Percentiles rank a stretch among this genome's conserved stretches.
Conservation (phyloP, 345 rosid species). For the Aethionema arabicum region DNA sequence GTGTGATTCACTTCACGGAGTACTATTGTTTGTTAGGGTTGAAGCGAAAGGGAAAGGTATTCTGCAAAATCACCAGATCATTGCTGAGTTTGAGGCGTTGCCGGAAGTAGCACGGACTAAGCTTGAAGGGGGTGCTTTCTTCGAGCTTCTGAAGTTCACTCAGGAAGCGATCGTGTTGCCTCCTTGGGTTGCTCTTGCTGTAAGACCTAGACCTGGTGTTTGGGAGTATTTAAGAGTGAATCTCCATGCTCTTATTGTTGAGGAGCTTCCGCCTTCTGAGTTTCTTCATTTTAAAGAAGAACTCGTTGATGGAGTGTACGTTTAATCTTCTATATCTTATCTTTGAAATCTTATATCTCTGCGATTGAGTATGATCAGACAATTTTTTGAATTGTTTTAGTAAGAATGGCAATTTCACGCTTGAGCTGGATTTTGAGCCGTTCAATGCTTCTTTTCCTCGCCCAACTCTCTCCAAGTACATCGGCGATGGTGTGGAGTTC, state of each 20-base stretch:
- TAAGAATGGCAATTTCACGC: conserved; percentile 71
- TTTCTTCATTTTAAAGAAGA: conserved; percentile 94
- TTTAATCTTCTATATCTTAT: not conserved
- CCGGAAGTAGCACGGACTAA: conserved; percentile 54
- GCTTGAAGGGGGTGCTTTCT: conserved; percentile 62
- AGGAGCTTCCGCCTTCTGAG: conserved; percentile 75
- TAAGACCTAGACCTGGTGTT: conserved; percentile 95
- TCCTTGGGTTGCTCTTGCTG: conserved; percentile 92
- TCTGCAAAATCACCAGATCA: conserved; percentile 70
- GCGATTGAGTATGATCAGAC: not conserved
- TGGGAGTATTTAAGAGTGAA: conserved; percentile 89
- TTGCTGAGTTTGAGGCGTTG: conserved; percentile 76
- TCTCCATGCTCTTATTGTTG: conserved; percentile 75
- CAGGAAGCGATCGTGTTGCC: conserved; percentile 95
- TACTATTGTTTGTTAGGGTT: conserved; percentile 44
- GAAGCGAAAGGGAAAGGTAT: conserved; percentile 79
- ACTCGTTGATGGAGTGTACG: conserved; percentile 88
- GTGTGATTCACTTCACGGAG: conserved; percentile 15
- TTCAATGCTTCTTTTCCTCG: conserved; percentile 87
- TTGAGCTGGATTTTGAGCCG: conserved; percentile 96
- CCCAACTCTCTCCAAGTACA: conserved; percentile 80
- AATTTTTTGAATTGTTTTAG: conserved; percentile 41
- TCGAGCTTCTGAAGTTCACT: conserved; percentile 64
- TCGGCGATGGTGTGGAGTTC: conserved; percentile 96
- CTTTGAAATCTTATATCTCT: not conserved